Base-by-base conservation (phyloP, 176 grass and related monocot genomes). In the Oropetium thomaeum region DNA sequence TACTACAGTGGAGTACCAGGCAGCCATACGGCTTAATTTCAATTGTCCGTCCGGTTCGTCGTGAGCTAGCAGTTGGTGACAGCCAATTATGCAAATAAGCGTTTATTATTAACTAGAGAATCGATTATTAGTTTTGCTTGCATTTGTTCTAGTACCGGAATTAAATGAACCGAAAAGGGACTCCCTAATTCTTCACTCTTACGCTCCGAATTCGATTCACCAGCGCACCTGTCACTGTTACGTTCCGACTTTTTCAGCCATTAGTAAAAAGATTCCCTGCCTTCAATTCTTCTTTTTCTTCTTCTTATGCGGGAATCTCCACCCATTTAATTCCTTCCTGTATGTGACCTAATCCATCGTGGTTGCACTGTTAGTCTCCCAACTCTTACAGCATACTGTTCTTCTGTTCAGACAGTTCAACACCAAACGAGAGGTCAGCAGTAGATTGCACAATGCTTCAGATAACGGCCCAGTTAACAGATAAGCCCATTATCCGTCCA, bases 51-150 rank as follows among this genome's bases (percentile, higher is more conserved):
- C 10, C 7, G 9, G n/a, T 3, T 3, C 51, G 51, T 23, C 19
- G 7, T 54, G 51, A 25, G 51, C 51, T 23, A 25, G 51, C 51
- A 9, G 51, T 25, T 62, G 64, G 70, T 86, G 62, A 61, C 84
- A 62, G 70, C 34, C 54, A 40, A 76, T 74, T 42, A 4, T 9
- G 14, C n/a, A n/a, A n/a, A n/a, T n/a, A n/a, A n/a, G n/a, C n/a
- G n/a, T n/a, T n/a, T n/a, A n/a, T n/a, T n/a, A n/a, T n/a, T n/a
- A n/a, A n/a, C n/a, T n/a, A n/a, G n/a, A 0, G 55, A 52, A 41
- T 62, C 30, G 49, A 53, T 69, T 70, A n/a, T n/a, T n/a, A n/a
- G n/a, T 0, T 14, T 11, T 43, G 41, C 42, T 4, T 4, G 5
- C 13, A n/a, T 25, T 11, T 27, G n/a, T 20, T 57, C 1, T 3